A percentile compares a stretch with the other conserved stretches of the same genome.
Evolutionary conservation across 2,329 filamentous ascomycete genomes (phyloP).

Genomic region (Hyphodiscus sp.): DNA sequence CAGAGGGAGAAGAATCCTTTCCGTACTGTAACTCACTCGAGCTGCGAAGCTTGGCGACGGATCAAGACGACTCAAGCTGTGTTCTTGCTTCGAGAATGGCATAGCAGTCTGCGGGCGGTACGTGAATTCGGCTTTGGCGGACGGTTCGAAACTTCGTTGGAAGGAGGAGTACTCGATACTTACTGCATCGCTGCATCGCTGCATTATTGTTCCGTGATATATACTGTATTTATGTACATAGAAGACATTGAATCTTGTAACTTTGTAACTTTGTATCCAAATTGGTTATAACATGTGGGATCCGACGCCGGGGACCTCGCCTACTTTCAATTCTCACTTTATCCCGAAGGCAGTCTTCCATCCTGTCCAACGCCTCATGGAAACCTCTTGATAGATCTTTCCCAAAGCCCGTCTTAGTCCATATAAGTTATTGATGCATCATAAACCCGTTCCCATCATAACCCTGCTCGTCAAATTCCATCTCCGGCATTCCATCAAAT

Average conservation of each 20-base stretch:
- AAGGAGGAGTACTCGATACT: too few species aligned
- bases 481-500: conserved; percentile 25
- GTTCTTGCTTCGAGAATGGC: too few species aligned
- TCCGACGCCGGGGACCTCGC: not conserved
- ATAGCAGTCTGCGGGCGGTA: too few species aligned
- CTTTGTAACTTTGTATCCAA: not conserved
- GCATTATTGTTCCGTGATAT: not conserved
- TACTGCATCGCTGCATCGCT: too few species aligned
- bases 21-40: too few species aligned
- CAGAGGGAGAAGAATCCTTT: too few species aligned
- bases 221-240: not conserved
- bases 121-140: too few species aligned
- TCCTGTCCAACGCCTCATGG: not conserved
- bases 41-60: too few species aligned
- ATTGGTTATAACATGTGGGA: not conserved
- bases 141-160: too few species aligned
- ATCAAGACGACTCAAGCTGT: too few species aligned
- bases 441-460: conserved; percentile 20
- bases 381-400: too few species aligned
- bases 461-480: conserved; percentile 19
- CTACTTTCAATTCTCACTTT: not conserved
- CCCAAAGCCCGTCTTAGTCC: not conserved
- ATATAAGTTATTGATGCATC: conserved; percentile 20
- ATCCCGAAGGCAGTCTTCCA: not conserved
- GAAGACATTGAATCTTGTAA: not conserved